A percentile compares a stretch with the other conserved stretches of the same genome.
These are phyloP conservation scores for Maudiozyma serrabonitensis DNA, from an alignment of 805 yeast genomes.

Conservation along the genomic window DNA sequence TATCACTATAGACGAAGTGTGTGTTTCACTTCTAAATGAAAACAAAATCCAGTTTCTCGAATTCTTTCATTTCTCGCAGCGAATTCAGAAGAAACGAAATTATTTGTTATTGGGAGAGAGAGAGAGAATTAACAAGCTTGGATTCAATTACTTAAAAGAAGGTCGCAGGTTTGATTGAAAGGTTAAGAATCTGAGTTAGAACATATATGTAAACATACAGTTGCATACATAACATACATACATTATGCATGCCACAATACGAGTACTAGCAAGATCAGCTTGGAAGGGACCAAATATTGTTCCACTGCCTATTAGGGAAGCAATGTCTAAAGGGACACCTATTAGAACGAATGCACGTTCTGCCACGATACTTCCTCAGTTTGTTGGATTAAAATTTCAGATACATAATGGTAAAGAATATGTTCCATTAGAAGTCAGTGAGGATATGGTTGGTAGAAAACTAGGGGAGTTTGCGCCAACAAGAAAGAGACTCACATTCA, in stretches of 20 bases:
- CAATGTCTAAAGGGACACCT: constrained; percentile 69
- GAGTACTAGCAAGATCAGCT: constrained; percentile 41
- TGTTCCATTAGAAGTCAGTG: constrained; percentile 75
- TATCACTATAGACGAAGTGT: too few species aligned
- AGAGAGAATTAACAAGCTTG: too few species aligned
- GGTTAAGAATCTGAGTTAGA: neutral
- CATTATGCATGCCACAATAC: constrained; percentile 3
- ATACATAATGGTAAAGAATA: constrained; percentile 95
- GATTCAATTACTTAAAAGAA: too few species aligned
- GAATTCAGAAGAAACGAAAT: too few species aligned
- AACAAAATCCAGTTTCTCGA: too few species aligned
- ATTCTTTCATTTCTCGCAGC: too few species aligned
- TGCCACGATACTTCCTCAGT: constrained; percentile 90
- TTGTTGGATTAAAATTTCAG: constrained; percentile 89
- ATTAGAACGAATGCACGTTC: constrained; percentile 93
- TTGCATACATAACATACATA: neutral
- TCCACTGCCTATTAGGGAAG: constrained; percentile 86
- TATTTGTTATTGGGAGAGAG: too few species aligned
- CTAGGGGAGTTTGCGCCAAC: constrained; percentile 95
- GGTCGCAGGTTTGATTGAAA: neutral
- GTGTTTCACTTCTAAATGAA: too few species aligned
- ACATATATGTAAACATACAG: neutral
- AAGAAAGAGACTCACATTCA: constrained; percentile 76
- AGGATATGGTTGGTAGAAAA: constrained; percentile 95
- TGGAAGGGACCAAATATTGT: constrained; percentile 88